A percentile compares a stretch with the other conserved stretches of the same genome.
Evolutionary conservation across 345 rosid species (phyloP).

Genomic region (Syzygium aqueum): DNA sequence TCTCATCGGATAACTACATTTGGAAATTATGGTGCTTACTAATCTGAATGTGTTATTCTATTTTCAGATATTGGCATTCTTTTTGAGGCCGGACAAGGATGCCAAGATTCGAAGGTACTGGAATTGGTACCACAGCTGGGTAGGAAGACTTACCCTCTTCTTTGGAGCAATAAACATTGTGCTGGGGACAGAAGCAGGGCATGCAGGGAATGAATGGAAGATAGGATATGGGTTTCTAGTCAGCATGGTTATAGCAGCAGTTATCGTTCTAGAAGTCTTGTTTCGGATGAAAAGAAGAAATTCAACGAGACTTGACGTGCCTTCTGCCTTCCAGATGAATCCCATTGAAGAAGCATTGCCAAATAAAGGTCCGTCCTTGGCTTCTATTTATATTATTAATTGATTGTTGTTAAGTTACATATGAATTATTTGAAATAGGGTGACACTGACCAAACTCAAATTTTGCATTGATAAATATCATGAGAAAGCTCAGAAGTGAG

Average conservation of each 20-base stretch:
- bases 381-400: neutral
- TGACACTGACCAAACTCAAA: neutral
- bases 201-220: slow-evolving; percentile 58
- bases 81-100: slow-evolving; percentile 65
- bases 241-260: slow-evolving; percentile 31
- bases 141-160: slow-evolving; percentile 69
- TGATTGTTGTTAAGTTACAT: neutral
- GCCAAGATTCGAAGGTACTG: slow-evolving; percentile 61
- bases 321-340: slow-evolving; percentile 63
- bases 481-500: neutral
- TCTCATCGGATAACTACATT: neutral
- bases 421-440: neutral
- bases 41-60: neutral
- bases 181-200: slow-evolving; percentile 57
- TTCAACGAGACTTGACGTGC: slow-evolving; percentile 10
- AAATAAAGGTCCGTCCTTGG: neutral
- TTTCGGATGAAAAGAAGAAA: slow-evolving; percentile 27
- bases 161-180: slow-evolving; percentile 68
- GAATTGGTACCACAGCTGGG: slow-evolving; percentile 91
- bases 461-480: neutral
- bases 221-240: slow-evolving; percentile 70
- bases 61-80: slow-evolving; percentile 66
- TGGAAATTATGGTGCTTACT: neutral
- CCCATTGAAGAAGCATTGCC: slow-evolving; percentile 24
- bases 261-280: slow-evolving; percentile 47